Percentiles rank a stretch among this genome's conserved stretches.
These are phyloP conservation scores for Epichloe coenophiala DNA, from an alignment of 2,329 filamentous ascomycete genomes.

Conservation along the genomic window DNA sequence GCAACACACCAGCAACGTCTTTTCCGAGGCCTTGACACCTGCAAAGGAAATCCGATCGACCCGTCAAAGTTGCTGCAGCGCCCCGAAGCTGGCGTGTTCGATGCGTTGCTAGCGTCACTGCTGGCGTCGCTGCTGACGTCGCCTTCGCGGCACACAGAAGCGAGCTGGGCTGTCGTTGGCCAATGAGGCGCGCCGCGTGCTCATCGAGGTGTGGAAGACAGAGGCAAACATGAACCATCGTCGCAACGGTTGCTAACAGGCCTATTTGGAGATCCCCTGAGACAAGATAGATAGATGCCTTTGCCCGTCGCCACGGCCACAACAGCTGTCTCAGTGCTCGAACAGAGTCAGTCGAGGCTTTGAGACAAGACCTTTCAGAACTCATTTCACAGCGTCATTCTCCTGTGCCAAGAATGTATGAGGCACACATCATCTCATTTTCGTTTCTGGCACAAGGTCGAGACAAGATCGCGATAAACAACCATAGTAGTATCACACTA, in stretches of 20 bases:
- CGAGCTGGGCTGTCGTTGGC: not conserved
- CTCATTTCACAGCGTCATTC: not conserved
- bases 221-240: conserved; percentile 1
- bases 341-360: not conserved
- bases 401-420: not conserved
- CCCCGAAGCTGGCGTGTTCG: conserved; percentile 1
- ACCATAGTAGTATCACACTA: not conserved
- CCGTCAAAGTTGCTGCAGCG: not conserved
- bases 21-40: too few relatives aligned
- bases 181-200: not conserved
- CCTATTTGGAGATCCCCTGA: not conserved
- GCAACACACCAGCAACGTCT: not conserved
- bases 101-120: not conserved
- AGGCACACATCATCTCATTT: not conserved
- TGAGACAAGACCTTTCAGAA: not conserved
- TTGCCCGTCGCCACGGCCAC: conserved; percentile 2
- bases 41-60: not conserved
- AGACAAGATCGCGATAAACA: too few relatives aligned
- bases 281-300: not conserved
- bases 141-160: not conserved
- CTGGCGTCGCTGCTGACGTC: not conserved
- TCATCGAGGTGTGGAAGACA: not conserved
- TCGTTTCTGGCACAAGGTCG: not conserved
- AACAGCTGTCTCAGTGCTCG: not conserved
- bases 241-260: not conserved